Conservation (phyloP, 2,329 filamentous ascomycete genomes). For the Alternaria rosae region DNA sequence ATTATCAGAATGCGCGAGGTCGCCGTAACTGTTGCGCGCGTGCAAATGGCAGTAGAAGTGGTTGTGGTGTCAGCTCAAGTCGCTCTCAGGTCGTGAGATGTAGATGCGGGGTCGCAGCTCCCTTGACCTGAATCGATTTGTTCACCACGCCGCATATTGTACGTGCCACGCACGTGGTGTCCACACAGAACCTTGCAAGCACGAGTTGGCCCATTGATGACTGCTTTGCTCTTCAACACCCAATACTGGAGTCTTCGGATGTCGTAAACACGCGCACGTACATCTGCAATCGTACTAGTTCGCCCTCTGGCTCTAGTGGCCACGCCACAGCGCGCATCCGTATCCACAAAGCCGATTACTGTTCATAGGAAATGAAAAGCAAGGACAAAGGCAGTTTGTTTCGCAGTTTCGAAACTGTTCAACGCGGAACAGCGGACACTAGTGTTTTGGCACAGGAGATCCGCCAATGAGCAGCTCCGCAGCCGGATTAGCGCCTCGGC, state of each 20-base stretch:
- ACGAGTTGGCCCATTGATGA: neutral
- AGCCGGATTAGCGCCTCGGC: slow-evolving; percentile 5
- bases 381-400: neutral
- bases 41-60: neutral
- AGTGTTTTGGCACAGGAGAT: slow-evolving; percentile 14
- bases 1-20: neutral
- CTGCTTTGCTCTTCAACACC: neutral
- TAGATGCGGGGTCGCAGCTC: neutral
- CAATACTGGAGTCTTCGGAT: neutral
- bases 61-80: neutral
- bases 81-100: neutral
- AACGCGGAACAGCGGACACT: slow-evolving; percentile 15
- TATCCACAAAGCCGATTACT: neutral
- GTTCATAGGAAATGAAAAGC: neutral
- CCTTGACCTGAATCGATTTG: neutral
- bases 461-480: slow-evolving; percentile 4
- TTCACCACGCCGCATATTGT: neutral
- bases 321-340: neutral
- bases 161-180: neutral
- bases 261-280: neutral
- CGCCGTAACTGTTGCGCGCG: neutral
- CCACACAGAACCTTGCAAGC: neutral
- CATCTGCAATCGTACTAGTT: neutral
- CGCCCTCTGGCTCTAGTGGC: neutral
- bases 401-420: slow-evolving; percentile 27